Percentiles rank a stretch among this genome's conserved stretches.
These are phyloP conservation scores for Fusarium lyarnte DNA, from an alignment of 2,329 filamentous ascomycete genomes.

Conservation along the genomic window DNA sequence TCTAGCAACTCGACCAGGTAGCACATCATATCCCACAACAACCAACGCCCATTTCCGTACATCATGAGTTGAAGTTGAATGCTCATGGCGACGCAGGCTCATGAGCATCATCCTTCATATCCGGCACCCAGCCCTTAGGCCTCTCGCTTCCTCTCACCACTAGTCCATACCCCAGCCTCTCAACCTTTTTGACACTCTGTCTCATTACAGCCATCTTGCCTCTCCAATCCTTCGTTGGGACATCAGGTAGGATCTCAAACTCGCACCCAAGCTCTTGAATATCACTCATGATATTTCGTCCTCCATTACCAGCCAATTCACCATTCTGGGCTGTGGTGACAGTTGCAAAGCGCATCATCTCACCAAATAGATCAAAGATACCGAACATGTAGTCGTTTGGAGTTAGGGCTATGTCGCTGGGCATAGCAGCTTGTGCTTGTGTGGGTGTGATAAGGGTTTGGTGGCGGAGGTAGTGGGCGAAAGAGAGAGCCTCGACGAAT, in stretches of 20 bases:
- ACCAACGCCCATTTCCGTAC: background rate
- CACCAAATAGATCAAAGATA: constrained; percentile 91
- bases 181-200: constrained; percentile 91
- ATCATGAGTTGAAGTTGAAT: background rate
- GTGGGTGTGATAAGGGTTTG: constrained; percentile 77
- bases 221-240: constrained; percentile 65
- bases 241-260: constrained; percentile 78
- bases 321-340: constrained; percentile 83
- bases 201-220: constrained; percentile 90
- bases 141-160: constrained; percentile 87
- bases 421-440: constrained; percentile 63
- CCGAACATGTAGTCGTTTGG: constrained; percentile 89
- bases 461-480: constrained; percentile 84
- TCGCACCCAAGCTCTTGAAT: constrained; percentile 79
- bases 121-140: constrained; percentile 91
- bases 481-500: constrained; percentile 90
- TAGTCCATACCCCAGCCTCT: constrained; percentile 88
- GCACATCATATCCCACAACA: constrained; percentile 1
- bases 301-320: constrained; percentile 53
- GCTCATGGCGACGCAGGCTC: constrained; percentile 44
- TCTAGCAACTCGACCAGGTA: constrained; percentile 21
- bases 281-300: constrained; percentile 77
- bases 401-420: constrained; percentile 70
- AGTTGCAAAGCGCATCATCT: constrained; percentile 97
- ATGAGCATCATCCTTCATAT: constrained; percentile 60